These are phyloP conservation scores for Geranomyces variabilis DNA, from an alignment of 192 early-diverging fungal species.

Conservation along the genomic window DNA sequence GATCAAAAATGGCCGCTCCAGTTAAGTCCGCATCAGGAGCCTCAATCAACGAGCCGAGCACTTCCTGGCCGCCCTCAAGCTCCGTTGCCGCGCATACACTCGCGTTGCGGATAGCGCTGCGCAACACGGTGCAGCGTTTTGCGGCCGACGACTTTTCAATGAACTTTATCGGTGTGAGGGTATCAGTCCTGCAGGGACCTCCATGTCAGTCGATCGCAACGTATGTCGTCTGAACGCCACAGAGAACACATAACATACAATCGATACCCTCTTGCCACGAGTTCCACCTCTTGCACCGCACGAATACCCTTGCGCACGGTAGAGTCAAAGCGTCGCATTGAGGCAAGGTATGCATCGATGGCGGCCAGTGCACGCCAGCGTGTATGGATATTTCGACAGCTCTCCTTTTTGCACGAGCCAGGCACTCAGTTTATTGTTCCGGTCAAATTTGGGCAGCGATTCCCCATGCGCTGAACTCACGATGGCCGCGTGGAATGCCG, in stretches of 20 bases:
- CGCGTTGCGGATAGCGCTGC: background rate
- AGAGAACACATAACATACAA: background rate
- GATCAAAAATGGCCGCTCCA: background rate
- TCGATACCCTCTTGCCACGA: background rate
- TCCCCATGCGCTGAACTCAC: too few relatives aligned
- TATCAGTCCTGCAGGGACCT: background rate
- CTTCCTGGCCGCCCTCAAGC: background rate
- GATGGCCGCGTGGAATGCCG: background rate
- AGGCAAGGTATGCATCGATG: background rate
- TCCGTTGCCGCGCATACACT: background rate
- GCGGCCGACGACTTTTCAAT: background rate
- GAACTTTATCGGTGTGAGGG: background rate
- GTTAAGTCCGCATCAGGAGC: too few relatives aligned
- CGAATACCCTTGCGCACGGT: background rate
- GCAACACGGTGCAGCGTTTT: background rate
- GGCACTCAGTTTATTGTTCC: background rate
- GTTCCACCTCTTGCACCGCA: conserved; percentile 5
- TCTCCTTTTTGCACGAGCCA: background rate
- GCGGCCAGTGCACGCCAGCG: background rate
- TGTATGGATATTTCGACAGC: background rate
- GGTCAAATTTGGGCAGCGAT: background rate
- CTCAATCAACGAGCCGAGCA: too few relatives aligned
- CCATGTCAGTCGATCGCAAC: too few relatives aligned
- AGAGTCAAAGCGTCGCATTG: background rate
- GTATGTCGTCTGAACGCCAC: too few relatives aligned